Base-by-base conservation (phyloP, 208 protist genomes). In the Leishmania lainsoni region DNA sequence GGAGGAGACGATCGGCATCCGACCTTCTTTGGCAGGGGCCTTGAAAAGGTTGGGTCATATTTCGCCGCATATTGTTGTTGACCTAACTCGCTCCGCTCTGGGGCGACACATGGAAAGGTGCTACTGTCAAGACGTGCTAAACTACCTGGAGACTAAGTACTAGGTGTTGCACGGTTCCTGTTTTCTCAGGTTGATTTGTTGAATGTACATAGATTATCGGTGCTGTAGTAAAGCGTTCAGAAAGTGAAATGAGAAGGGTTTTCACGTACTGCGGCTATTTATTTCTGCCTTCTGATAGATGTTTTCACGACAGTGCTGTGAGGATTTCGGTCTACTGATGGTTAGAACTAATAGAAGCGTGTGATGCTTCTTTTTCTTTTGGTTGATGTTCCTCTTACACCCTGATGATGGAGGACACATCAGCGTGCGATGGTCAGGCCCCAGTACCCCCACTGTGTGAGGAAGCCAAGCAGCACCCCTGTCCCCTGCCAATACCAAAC, bases 1-100 rank as follows among this genome's bases (percentile, higher is more conserved):
- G 35, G 91, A 95, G 45, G 94, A 96, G 52, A 85, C 69, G 32
- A 86, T 92, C 5, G 92, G 90, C 22, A 84, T 95, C 59, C 87
- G 87, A 2, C 75, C 82, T 17, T 85, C 88, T 61, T 42, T 97
- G 16, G 78, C 77, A 5, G 66, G 86, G 58, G 81, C 83, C 16
- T 71, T 96, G 66, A 93, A 94, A 78, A 70, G 59, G 45, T 80
- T 94, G 65, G 87, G 91, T 10, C 77, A 81, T 76, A 49, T 92
- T n/a, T 92, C 91, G 20, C 88, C 90, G 0, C 81, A 91, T 61
- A 87, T 91, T 45, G 93, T 95, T 22, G 81, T 89, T 1, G 91
- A 97, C 54, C 69, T 96, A 4, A 87, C 89, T 14, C 81, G 84
- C 32, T 70, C 73, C 0, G 90, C 90, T 10, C 35, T 85, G 45